Evolutionary conservation across 495 filamentous ascomycete genomes (phyloP).

Genomic region (Immersiella caudata): DNA sequence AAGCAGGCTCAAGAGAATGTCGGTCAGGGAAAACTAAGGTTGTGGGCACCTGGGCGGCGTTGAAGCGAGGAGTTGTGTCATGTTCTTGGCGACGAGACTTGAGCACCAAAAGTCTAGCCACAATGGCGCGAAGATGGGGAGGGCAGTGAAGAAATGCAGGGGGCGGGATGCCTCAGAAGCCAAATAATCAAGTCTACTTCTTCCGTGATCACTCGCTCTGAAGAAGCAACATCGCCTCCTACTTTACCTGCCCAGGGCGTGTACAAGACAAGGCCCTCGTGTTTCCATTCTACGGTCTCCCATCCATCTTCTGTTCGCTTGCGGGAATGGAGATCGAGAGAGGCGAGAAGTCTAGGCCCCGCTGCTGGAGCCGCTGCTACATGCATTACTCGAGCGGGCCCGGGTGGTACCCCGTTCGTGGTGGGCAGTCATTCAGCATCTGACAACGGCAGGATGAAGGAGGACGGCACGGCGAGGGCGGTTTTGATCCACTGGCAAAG

Average conservation of each 20-base stretch:
- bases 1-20: not conserved
- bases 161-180: too few species aligned
- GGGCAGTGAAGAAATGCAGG: not conserved
- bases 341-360: too few species aligned
- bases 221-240: too few species aligned
- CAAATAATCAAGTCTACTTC: too few species aligned
- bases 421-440: not conserved
- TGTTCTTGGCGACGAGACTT: not conserved
- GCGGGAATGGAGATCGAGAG: too few species aligned
- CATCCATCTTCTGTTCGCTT: too few species aligned
- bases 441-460: not conserved
- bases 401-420: not conserved
- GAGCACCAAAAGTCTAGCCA: not conserved
- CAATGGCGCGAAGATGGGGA: not conserved
- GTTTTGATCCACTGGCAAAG: not conserved
- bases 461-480: not conserved
- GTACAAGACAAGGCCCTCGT: too few species aligned
- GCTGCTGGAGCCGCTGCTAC: not conserved
- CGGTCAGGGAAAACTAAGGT: not conserved
- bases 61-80: not conserved
- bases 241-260: too few species aligned
- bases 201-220: too few species aligned
- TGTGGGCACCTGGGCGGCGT: not conserved
- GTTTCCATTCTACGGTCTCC: too few species aligned
- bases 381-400: not conserved